These are phyloP conservation scores for Brettanomyces custersianus DNA, from an alignment of 805 yeast species.

Conservation along the genomic window DNA sequence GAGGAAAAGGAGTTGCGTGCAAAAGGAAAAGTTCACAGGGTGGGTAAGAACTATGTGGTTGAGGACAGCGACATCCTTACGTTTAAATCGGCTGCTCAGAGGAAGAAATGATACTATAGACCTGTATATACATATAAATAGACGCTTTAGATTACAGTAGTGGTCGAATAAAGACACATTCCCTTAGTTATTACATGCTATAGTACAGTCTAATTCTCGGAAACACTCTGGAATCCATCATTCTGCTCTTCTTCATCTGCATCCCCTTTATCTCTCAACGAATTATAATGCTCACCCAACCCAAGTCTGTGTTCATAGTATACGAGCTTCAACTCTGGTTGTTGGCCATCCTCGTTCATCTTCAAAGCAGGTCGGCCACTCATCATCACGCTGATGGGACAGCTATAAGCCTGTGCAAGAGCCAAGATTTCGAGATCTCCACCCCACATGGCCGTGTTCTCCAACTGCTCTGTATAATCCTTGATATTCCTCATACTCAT, in stretches of 20 bases:
- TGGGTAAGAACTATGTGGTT: slow-evolving; percentile 92
- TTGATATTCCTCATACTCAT: slow-evolving; percentile 54
- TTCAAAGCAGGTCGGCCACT: slow-evolving; percentile 63
- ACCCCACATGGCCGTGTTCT: slow-evolving; percentile 88
- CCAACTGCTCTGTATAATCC: slow-evolving; percentile 60
- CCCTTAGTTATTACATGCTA: no score
- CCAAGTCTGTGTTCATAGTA: slow-evolving; percentile 82
- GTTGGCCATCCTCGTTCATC: slow-evolving; percentile 50
- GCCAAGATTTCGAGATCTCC: slow-evolving; percentile 90
- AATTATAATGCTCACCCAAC: slow-evolving; percentile 92
- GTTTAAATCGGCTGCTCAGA: slow-evolving; percentile 76
- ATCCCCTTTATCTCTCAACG: slow-evolving; percentile 31
- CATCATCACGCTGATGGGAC: slow-evolving; percentile 69
- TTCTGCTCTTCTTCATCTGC: not conserved
- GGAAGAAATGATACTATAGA: slow-evolving; percentile 8
- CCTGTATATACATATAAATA: slow-evolving; percentile 1
- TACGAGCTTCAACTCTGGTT: slow-evolving; percentile 57
- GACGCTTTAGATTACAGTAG: no score
- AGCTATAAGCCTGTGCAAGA: slow-evolving; percentile 56
- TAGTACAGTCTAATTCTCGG: no score
- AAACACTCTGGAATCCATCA: not conserved
- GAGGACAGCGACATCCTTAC: slow-evolving; percentile 92
- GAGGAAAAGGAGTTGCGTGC: slow-evolving; percentile 81
- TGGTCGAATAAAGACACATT: no score
- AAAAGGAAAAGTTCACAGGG: slow-evolving; percentile 80